These are phyloP conservation scores for Coelastrella sp. DNA, from an alignment of 139 green algal genomes.

Conservation along the genomic window DNA sequence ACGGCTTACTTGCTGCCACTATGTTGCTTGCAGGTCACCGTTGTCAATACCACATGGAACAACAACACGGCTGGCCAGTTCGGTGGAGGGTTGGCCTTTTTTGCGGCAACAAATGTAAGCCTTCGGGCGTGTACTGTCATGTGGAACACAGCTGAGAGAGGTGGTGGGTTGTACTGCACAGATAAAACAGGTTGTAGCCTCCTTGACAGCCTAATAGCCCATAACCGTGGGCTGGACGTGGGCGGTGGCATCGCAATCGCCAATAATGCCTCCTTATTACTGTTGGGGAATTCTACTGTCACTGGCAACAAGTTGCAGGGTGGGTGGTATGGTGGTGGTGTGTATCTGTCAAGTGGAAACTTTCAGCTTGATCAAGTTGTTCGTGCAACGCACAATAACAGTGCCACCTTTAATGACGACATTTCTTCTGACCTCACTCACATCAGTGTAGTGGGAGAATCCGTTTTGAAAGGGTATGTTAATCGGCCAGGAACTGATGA, in stretches of 20 bases:
- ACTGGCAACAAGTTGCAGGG: neutral
- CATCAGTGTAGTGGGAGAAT: neutral
- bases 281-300: neutral
- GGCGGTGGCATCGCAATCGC: neutral
- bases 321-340: neutral
- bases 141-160: too few species aligned
- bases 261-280: neutral
- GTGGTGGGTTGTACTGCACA: neutral
- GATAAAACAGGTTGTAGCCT: neutral
- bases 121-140: too few species aligned
- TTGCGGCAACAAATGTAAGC: too few species aligned
- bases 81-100: too few species aligned
- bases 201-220: neutral
- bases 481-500: neutral
- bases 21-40: too few species aligned
- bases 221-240: neutral
- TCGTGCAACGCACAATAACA: neutral
- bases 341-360: neutral
- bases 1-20: too few species aligned
- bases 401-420: neutral
- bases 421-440: neutral
- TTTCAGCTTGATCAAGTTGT: neutral
- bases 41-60: too few species aligned
- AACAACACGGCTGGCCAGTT: too few species aligned
- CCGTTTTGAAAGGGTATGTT: neutral